Evolutionary conservation across 768 basidiomycete species (phyloP).

Genomic region (Phaeotremella skinneri): DNA sequence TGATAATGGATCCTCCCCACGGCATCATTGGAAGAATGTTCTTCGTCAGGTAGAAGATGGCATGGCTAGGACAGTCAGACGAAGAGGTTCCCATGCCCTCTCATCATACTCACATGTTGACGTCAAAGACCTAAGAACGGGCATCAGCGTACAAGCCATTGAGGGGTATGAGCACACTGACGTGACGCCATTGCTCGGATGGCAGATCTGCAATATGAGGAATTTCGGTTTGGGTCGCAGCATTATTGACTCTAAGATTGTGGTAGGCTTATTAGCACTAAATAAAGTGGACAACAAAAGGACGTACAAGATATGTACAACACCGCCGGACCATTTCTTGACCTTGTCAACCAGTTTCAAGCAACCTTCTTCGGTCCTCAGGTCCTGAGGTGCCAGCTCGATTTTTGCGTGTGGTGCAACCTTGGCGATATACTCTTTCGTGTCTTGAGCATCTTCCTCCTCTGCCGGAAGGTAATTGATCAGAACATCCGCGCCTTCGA

Average conservation of each 20-base stretch:
- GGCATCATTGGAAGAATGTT: conserved; percentile 56
- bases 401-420: conserved; percentile 54
- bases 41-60: conserved; percentile 57
- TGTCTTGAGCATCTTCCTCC: conserved; percentile 54
- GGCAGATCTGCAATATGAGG: conserved; percentile 52
- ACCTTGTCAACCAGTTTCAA: conserved; percentile 53
- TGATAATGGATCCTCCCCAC: conserved; percentile 55
- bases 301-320: conserved; percentile 54
- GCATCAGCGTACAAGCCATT: not conserved
- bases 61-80: conserved; percentile 13
- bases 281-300: not conserved
- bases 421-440: conserved; percentile 52
- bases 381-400: conserved; percentile 53
- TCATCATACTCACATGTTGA: conserved; percentile 31
- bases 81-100: too few species aligned
- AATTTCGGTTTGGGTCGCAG: conserved; percentile 56
- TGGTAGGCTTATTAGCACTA: conserved; percentile 2
- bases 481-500: conserved; percentile 46
- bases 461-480: conserved; percentile 46
- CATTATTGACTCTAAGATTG: conserved; percentile 54
- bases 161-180: conserved; percentile 52
- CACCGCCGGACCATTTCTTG: conserved; percentile 50
- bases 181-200: conserved; percentile 56
- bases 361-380: conserved; percentile 54
- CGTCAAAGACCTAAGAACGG: conserved; percentile 26